Base-by-base conservation (phyloP, 805 yeast species). In the Yarrowia bubula region DNA sequence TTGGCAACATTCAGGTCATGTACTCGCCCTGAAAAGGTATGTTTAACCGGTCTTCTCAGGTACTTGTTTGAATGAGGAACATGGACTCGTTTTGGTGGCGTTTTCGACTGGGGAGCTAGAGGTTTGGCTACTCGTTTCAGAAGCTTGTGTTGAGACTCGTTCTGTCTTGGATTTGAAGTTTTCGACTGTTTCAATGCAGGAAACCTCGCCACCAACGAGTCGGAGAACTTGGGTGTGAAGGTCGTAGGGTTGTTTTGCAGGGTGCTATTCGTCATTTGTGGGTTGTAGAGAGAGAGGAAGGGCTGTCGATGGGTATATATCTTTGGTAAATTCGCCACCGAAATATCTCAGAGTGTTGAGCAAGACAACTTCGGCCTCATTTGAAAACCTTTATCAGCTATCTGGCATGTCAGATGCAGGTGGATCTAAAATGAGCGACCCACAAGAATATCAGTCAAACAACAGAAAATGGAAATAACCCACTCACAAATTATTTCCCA, bases 191-290 rank as follows among this genome's bases (percentile, higher is more conserved):
- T 9, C 13, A 55, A 41, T 14, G 61, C 61, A 4, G 61, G 61
- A 11, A 39, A 55, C 31, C 61, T 13, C 37, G 61, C 61, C 61
- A 55, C 47, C 28, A 55, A 9, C 3, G 47, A 38, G 11, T 46
- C 38, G 3, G 61, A 55, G 47, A 55, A 55, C 15, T 41, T 55
- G 35, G 61, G 61, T 0, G 47, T 55, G 17, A 53, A 53, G 28
- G 38, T 7, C 2, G 15, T 10, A 8, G 14, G 14, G 10, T 13
- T 9, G 11, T 11, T 35, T 39, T 35, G 39, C 9, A 11, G 7
- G 10, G n/a, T 14, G 37, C 28, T 33, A 15, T 47, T 17, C 0
- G 48, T 8, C 48, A 44, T 44, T 11, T 2, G 18, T 11, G 47
- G 3, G 13, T 15, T 13, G 38, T 22, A 14, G 33, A 6, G 9